A percentile compares a stretch with the other conserved stretches of the same genome.
Conservation (phyloP, 1,284 basidiomycete genomes). For the Cryptococcus sp. region DNA sequence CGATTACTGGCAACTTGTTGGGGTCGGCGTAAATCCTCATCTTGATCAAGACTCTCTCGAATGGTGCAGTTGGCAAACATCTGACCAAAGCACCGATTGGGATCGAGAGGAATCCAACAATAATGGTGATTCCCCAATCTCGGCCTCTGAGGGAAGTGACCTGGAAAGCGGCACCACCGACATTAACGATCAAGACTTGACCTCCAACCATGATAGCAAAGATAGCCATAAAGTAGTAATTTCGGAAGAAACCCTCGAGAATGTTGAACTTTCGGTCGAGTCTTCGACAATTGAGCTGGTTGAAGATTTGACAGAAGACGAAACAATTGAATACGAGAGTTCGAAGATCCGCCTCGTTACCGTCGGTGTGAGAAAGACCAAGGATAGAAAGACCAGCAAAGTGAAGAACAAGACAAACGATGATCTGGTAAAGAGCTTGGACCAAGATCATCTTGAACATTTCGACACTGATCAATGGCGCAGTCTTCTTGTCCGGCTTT, state of each 20-base stretch:
- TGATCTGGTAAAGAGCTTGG: conserved; percentile 84
- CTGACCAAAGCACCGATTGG: conserved; percentile 83
- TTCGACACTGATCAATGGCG: conserved; percentile 82
- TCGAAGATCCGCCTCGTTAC: conserved; percentile 57
- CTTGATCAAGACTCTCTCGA: conserved; percentile 67
- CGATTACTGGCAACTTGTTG: conserved; percentile 61
- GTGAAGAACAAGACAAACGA: conserved; percentile 81
- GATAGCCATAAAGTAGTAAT: conserved; percentile 83
- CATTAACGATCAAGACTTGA: conserved; percentile 84
- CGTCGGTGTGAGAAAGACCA: conserved; percentile 46
- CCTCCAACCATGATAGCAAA: conserved; percentile 75
- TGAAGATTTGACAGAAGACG: conserved; percentile 92
- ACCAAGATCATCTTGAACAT: conserved; percentile 94
- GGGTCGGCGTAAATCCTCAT: conserved; percentile 64
- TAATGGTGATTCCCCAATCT: conserved; percentile 89
- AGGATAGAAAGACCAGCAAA: conserved; percentile 75
- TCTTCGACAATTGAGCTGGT: conserved; percentile 86
- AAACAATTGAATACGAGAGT: conserved; percentile 94
- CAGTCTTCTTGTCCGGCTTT: conserved; percentile 81
- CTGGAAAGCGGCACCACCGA: conserved; percentile 87
- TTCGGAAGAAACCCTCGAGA: conserved; percentile 74
- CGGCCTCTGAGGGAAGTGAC: conserved; percentile 72
- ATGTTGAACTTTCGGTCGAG: conserved; percentile 84
- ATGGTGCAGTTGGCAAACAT: conserved; percentile 69
- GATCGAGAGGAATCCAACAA: conserved; percentile 76